Evolutionary conservation across 2,329 filamentous ascomycete genomes (phyloP), one percentile per base, ranked within the genome.

Genomic region (Cladosporium sp.): DNA sequence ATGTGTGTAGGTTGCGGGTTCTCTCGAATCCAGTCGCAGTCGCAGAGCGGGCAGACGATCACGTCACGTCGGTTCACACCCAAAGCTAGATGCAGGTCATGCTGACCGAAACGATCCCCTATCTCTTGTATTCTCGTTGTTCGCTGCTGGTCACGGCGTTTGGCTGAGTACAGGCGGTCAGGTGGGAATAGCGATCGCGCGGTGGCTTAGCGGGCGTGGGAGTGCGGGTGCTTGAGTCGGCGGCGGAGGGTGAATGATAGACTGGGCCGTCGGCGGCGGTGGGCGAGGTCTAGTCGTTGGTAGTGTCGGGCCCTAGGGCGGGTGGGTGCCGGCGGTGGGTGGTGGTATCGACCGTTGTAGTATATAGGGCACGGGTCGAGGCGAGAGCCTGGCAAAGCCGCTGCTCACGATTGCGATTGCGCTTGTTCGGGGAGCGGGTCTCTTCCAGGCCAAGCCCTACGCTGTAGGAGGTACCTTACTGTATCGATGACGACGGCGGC

Each of bases 51-150:
- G 20, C 25, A 47, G 14, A 28, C 30, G 47, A 50, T 50, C 47
- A 50, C 47, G 47, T 50, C 30, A 50, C 17, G 47, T 50, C 47
- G 47, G 30, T 34, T 50, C 47, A 25, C 47, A 20, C 47, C n/a
- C 47, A 37, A 11, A 30, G 28, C 47, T 50, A 50, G 47, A 50
- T 37, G 25, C 19, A 30, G 47, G 30, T 50, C 47, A 50, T 50
- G 47, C 47, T 50, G 47, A 34, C 47, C 17, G 30, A 5, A 25
- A 3, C 25, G 36, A 22, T 50, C 47, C 47, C 47, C 30, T 37
- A 37, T 50, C 47, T 17, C 47, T 50, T 37, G 47, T 47, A 20
- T 30, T 11, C 43, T 28, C 22, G 25, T 14, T 30, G 22, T 22
- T 47, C 25, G 43, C 28, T 47, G 43, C 28, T 47, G 25, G 25